A percentile compares a stretch with the other conserved stretches of the same genome.
Evolutionary conservation across 2,329 filamentous ascomycete species (phyloP).

Genomic region (Nigrospora oryzae): DNA sequence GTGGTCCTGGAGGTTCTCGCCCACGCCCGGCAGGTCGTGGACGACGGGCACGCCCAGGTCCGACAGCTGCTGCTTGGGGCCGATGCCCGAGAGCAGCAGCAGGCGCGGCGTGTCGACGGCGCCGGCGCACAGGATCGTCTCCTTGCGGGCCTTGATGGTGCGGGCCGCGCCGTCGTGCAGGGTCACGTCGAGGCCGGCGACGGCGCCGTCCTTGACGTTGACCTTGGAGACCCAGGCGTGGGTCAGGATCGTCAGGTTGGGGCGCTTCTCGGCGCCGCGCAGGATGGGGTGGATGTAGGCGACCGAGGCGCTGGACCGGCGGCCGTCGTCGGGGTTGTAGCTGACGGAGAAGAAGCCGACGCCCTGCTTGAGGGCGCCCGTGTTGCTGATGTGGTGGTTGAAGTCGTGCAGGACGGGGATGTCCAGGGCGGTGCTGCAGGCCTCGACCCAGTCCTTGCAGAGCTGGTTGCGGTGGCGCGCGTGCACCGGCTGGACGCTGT

Average conservation of each 20-base stretch:
- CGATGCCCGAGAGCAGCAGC: slow-evolving; percentile 49
- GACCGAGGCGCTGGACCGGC: slow-evolving; percentile 77
- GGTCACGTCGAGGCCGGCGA: slow-evolving; percentile 64
- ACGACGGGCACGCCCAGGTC: slow-evolving; percentile 46
- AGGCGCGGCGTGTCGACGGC: slow-evolving; percentile 73
- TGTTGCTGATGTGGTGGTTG: slow-evolving; percentile 72
- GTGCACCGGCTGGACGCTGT: slow-evolving; percentile 86
- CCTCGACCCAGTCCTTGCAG: slow-evolving; percentile 81
- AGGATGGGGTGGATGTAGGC: slow-evolving; percentile 92
- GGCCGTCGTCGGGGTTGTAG: slow-evolving; percentile 84
- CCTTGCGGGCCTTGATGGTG: slow-evolving; percentile 56
- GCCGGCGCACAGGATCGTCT: slow-evolving; percentile 74
- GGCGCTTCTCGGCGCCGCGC: slow-evolving; percentile 69
- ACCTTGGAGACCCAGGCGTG: slow-evolving; percentile 82
- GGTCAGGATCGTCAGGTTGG: slow-evolving; percentile 80
- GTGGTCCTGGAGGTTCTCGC: slow-evolving; percentile 54
- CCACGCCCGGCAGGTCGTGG: slow-evolving; percentile 49
- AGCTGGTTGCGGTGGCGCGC: slow-evolving; percentile 80
- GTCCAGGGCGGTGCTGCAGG: slow-evolving; percentile 69
- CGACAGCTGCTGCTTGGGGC: slow-evolving; percentile 43
- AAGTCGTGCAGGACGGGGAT: slow-evolving; percentile 81
- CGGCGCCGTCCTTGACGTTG: slow-evolving; percentile 60
- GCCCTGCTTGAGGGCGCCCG: slow-evolving; percentile 63
- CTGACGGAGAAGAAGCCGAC: slow-evolving; percentile 88
- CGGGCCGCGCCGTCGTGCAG: slow-evolving; percentile 43